A percentile compares a stretch with the other conserved stretches of the same genome.
These are phyloP conservation scores for Podila epigama DNA, from an alignment of 192 early-diverging fungal genomes.

Conservation along the genomic window DNA sequence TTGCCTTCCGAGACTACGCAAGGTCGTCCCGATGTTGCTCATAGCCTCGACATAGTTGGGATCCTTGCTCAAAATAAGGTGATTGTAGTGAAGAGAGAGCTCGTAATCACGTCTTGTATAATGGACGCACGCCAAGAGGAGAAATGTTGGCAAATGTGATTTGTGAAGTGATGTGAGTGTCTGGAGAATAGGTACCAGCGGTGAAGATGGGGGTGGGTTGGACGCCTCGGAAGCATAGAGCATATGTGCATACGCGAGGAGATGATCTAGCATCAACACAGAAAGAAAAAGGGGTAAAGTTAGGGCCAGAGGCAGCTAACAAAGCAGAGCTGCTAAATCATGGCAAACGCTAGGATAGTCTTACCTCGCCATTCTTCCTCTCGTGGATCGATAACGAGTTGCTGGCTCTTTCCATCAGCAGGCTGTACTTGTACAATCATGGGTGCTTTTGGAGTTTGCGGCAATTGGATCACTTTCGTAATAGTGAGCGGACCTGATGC, in stretches of 20 bases:
- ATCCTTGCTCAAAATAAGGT: conserved; percentile 81
- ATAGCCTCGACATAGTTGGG: conserved; percentile 90
- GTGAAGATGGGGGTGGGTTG: conserved; percentile 58
- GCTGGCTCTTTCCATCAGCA: conserved; percentile 36
- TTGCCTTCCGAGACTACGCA: conserved; percentile 77
- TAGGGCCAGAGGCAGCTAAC: too few relatives aligned
- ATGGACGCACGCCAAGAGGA: conserved; percentile 88
- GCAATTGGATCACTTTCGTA: conserved; percentile 24
- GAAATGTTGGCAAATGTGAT: conserved; percentile 81
- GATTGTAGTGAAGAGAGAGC: conserved; percentile 82
- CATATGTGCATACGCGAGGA: conserved; percentile 67
- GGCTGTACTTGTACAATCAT: conserved; percentile 40
- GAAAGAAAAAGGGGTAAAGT: conserved; percentile 1
- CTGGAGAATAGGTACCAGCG: conserved; percentile 63
- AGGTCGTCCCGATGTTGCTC: conserved; percentile 90
- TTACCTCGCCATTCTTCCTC: conserved; percentile 39
- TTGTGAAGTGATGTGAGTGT: conserved; percentile 49
- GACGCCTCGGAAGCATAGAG: conserved; percentile 65
- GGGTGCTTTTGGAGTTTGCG: conserved; percentile 8
- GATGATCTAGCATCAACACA: conserved; percentile 63
- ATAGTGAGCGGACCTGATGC: conserved; percentile 16
- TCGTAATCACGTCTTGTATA: conserved; percentile 78
- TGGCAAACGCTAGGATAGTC: too few relatives aligned
- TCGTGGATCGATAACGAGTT: conserved; percentile 25
- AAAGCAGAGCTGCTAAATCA: too few relatives aligned